phyloP scores from a whole-genome alignment of 2,329 filamentous ascomycete genomes.

The Harringtonia lauricola region DNA sequence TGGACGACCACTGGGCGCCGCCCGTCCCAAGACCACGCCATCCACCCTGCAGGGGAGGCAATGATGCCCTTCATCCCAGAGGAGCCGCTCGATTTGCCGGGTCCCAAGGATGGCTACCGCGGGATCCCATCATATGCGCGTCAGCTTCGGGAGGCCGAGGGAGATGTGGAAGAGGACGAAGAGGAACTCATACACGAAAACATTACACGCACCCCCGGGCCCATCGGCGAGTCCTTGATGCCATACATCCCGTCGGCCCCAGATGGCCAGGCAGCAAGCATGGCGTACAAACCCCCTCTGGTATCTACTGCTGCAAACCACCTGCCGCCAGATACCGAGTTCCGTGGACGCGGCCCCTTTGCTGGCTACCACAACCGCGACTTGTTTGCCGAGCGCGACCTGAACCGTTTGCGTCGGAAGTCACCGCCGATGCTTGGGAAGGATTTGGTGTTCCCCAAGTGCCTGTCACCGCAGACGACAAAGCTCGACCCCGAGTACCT shows the following conservation, averaged over 20 bases:
- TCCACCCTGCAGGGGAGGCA: conserved; percentile 20
- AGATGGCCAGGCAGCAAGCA: conserved; percentile 15
- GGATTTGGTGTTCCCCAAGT: conserved; percentile 71
- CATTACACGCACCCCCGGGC: conserved; percentile 5
- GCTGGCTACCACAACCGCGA: conserved; percentile 33
- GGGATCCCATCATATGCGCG: conserved; percentile 10
- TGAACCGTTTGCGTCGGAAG: conserved; percentile 37
- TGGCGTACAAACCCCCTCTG: conserved; percentile 14
- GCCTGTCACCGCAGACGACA: conserved; percentile 72
- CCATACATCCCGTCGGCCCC: conserved; percentile 20
- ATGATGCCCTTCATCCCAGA: conserved; percentile 20
- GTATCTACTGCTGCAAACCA: conserved; percentile 18
- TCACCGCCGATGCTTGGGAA: conserved; percentile 82
- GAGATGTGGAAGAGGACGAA: conserved; percentile 11
- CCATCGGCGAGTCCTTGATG: conserved; percentile 21
- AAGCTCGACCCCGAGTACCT: conserved; percentile 71
- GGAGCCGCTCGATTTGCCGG: conserved; percentile 11
- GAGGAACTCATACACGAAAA: conserved; percentile 7
- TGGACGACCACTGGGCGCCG: conserved; percentile 18
- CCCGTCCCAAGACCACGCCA: conserved; percentile 11
- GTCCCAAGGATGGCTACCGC: conserved; percentile 2
- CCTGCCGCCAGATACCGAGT: conserved; percentile 30
- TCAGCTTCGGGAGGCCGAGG: conserved; percentile 9
- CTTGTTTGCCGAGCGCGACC: conserved; percentile 30
- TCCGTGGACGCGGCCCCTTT: conserved; percentile 31